Evolutionary conservation across 208 protist genomes (phyloP), one percentile per base, ranked within the genome.

Genomic region (Acanthamoeba sp.): DNA sequence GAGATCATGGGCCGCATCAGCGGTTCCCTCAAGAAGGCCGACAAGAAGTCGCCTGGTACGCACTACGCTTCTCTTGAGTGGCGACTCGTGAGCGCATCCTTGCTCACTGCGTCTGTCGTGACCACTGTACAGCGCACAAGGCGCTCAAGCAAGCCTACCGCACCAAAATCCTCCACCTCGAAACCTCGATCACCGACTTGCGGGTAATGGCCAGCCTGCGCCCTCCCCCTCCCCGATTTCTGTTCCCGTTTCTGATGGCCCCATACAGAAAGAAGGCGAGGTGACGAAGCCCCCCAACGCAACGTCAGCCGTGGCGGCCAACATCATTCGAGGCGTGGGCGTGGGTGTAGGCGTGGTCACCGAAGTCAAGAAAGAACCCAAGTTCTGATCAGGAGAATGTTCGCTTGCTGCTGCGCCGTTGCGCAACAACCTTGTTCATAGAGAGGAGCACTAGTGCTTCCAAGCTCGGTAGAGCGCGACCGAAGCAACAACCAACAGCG

Each of bases 101-200:
- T n/a, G n/a, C n/a, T n/a, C n/a, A n/a, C n/a, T n/a, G n/a, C n/a
- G n/a, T n/a, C n/a, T n/a, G n/a, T n/a, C n/a, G n/a, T n/a, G n/a
- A n/a, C n/a, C n/a, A n/a, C n/a, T n/a, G n/a, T n/a, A 22, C 36
- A 85, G 76, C 57, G 40, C 76, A 85, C 76, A 85, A 85, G 45
- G 76, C 76, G 76, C 76, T 85, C 36, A 85, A 85, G 76, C 76
- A 85, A 57, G 29, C 76, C 20, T 85, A 85, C 76, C 76, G 76
- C 20, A 85, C 42, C 36, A 85, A 85, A 27, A 85, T 85, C 76
- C 38, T 85, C 24, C 76, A 85, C 29, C 76, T 85, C 0, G 76
- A 85, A 10, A 42, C 40, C 0, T 1, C 76, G 4, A 57, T 85
- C 12, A 32, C 9, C 22, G 76, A 85, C 42, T 42, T 85, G 1